Evolutionary conservation across 2,329 filamentous ascomycete species (phyloP).

Genomic region (Ophidiomyces ophidiicola): DNA sequence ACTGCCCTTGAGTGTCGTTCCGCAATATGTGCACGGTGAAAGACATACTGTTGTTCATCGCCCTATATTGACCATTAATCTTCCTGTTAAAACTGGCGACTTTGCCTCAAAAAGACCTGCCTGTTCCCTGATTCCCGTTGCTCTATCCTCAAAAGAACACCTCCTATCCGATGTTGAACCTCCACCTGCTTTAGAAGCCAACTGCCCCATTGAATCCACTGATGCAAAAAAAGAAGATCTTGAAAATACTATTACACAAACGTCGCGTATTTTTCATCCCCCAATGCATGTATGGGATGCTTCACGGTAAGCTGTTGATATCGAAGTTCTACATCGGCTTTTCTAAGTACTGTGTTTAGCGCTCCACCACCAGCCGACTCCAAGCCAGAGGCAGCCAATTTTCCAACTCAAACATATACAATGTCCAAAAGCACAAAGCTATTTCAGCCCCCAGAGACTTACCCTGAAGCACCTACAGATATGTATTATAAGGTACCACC

Average conservation of each 20-base stretch:
- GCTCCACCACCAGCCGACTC: constrained; percentile 52
- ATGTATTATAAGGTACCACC: constrained; percentile 78
- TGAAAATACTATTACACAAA: constrained; percentile 27
- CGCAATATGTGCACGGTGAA: constrained; percentile 36
- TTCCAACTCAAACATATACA: constrained; percentile 64
- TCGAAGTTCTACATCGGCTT: constrained; percentile 13
- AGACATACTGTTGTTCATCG: constrained; percentile 27
- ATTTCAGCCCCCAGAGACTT: constrained; percentile 63
- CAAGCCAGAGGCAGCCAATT: constrained; percentile 72
- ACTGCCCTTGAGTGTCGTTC: constrained; percentile 26
- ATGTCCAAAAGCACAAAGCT: constrained; percentile 67
- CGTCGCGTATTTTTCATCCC: constrained; percentile 42
- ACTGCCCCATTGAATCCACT: constrained; percentile 11
- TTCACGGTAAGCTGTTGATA: constrained; percentile 38
- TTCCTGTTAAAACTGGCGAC: background rate
- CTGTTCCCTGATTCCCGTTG: too few species aligned
- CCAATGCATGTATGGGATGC: constrained; percentile 52
- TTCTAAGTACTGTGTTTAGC: constrained; percentile 30
- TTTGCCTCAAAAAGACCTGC: too few species aligned
- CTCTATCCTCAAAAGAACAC: background rate
- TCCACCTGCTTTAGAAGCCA: constrained; percentile 8
- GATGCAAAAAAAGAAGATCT: constrained; percentile 21
- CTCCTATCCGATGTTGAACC: background rate
- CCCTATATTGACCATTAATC: background rate
- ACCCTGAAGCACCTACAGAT: constrained; percentile 70